Evolutionary conservation across 148 eudicot species (phyloP).

Genomic region (Vaccinium vitisidaea): DNA sequence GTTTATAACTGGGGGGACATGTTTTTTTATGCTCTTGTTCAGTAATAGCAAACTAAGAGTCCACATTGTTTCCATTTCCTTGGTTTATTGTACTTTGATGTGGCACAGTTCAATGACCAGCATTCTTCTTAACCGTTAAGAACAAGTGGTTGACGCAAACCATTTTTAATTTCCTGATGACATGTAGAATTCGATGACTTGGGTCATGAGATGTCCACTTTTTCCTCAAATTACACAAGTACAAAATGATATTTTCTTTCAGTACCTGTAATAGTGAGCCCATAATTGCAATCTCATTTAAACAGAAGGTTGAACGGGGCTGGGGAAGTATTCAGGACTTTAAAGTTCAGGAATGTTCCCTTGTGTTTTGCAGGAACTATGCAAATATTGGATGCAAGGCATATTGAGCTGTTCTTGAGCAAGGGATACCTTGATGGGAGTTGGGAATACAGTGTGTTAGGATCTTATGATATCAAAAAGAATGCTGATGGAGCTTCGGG

Average conservation of each 20-base stretch:
- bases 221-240: not conserved
- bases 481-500: slow-evolving; percentile 64
- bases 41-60: not conserved
- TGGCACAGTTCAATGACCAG: not conserved
- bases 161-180: not conserved
- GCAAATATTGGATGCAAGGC: slow-evolving; percentile 90
- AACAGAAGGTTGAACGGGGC: not conserved
- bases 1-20: not conserved
- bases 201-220: not conserved
- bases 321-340: not conserved
- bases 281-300: not conserved
- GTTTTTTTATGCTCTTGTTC: not conserved
- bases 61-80: not conserved
- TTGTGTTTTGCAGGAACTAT: slow-evolving; percentile 65
- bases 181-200: not conserved
- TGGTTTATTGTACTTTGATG: not conserved
- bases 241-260: not conserved
- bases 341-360: not conserved
- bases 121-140: not conserved
- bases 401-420: slow-evolving; percentile 75
- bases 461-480: slow-evolving; percentile 58
- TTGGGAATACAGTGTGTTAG: slow-evolving; percentile 70
- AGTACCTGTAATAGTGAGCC: not conserved
- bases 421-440: slow-evolving; percentile 63
- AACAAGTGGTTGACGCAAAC: not conserved